Evolutionary conservation across 352 stramenopile species (phyloP), one percentile per base, ranked within the genome.

Genomic region (Phytophthora ramorum): DNA sequence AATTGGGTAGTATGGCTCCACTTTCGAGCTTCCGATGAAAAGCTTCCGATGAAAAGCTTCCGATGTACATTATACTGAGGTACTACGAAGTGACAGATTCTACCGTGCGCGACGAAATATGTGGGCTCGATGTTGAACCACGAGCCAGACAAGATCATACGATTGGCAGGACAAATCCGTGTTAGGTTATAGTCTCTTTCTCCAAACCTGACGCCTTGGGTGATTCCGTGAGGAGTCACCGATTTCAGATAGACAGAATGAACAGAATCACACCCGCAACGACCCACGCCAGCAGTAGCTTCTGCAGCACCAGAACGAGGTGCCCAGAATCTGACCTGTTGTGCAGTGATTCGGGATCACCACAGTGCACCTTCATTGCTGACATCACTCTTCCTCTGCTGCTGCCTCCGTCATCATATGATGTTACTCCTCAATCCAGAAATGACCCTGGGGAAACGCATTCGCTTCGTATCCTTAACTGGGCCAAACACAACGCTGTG

Each of bases 21-120:
- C 10, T 12, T n/a, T 45, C 4, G 20, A 20, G 2, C 12, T 38
- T 30, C 53, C 49, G 16, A 73, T 70, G 37, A 58, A 46, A 54
- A 73, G 4, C 28, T 60, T 2, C 66, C 66, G 30, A 24, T 74
- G 66, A n/a, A 46, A 54, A 73, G 4, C 28, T 60, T 2, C 66
- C 66, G 30, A 24, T 74, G 66, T 9, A 74, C 57, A n/a, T 70
- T 74, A 43, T 74, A 74, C 40, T 74, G 66, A 1, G 66, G 66
- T 2, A 56, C 28, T 5, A 73, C 66, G 41, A 65, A 61, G 32
- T 66, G 66, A 22, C 66, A 70, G 19, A 66, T 41, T 30, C 14
- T 32, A 16, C 43, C 35, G 17, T 50, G 20, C 12, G 4, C 3
- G 12, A 35, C 57, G 2, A 66, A 70, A 50, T 74, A 53, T 5